Evolutionary conservation across 306 rosid species (phyloP).

Genomic region (Dryas drummondii): DNA sequence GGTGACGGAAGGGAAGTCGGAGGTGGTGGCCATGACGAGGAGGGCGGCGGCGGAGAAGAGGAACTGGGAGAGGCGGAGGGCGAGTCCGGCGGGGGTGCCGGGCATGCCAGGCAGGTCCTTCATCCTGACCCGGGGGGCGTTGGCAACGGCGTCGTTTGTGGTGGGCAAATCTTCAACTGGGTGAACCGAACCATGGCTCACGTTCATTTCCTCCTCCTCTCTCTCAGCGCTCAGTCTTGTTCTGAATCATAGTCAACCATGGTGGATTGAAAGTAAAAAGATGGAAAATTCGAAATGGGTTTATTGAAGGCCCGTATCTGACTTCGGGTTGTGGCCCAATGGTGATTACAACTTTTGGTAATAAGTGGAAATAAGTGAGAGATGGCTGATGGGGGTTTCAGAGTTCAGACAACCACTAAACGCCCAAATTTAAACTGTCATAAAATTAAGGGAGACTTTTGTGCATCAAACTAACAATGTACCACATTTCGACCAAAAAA

Average conservation of each 20-base stretch:
- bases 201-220: conserved; percentile 59
- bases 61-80: conserved; percentile 60
- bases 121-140: conserved; percentile 70
- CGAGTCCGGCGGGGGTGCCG: conserved; percentile 79
- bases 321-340: too few species aligned
- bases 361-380: too few species aligned
- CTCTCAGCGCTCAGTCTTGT: background rate
- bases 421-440: too few species aligned
- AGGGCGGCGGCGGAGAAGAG: conserved; percentile 70
- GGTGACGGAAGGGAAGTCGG: conserved; percentile 85
- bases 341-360: too few species aligned
- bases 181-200: conserved; percentile 88
- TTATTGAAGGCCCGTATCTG: too few species aligned
- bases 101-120: conserved; percentile 91
- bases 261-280: background rate
- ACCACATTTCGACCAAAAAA: too few species aligned
- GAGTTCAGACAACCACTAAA: too few species aligned
- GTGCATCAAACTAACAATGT: too few species aligned
- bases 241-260: background rate
- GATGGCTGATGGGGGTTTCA: too few species aligned
- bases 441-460: too few species aligned
- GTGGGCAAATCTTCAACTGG: conserved; percentile 63
- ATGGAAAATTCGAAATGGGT: too few species aligned
- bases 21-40: conserved; percentile 70
- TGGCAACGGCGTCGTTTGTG: conserved; percentile 42